A percentile compares a stretch with the other conserved stretches of the same genome.
These are phyloP conservation scores for Didymella sp. DNA, from an alignment of 2,329 filamentous ascomycete species.

Conservation along the genomic window DNA sequence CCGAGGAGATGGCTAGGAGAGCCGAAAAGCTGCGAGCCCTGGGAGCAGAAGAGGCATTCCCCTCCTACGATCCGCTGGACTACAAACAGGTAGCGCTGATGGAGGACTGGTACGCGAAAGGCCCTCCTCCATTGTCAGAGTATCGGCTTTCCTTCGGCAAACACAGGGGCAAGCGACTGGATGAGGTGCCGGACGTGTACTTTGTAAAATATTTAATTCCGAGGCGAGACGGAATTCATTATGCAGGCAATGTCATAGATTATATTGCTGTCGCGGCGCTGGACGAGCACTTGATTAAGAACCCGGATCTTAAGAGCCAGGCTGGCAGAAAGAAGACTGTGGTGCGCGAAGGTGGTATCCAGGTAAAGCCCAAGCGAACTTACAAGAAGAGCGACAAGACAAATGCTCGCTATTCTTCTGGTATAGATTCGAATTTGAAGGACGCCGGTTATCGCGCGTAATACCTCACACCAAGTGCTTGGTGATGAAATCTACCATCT, in stretches of 20 bases:
- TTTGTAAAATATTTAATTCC: no score
- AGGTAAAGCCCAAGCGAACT: neutral
- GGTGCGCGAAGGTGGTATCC: neutral
- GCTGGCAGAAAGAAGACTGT: neutral
- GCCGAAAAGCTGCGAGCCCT: neutral
- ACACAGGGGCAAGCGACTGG: neutral
- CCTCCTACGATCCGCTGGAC: neutral
- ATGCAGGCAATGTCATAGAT: neutral
- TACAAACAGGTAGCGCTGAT: neutral
- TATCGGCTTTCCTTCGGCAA: neutral
- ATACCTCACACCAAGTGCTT: neutral
- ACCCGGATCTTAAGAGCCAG: neutral
- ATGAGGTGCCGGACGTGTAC: neutral
- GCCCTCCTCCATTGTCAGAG: neutral
- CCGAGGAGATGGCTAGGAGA: neutral
- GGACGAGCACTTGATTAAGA: neutral
- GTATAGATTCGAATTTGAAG: no score
- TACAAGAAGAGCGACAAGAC: no score
- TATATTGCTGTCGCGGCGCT: neutral
- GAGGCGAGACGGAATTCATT: neutral
- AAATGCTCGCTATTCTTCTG: no score
- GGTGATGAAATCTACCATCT: neutral
- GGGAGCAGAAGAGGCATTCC: neutral
- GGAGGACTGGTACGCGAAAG: neutral
- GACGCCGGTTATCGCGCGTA: no score